Evolutionary conservation across 2,329 filamentous ascomycete genomes (phyloP), one percentile per base, ranked within the genome.

Genomic region (Ceratocystis ficicola): DNA sequence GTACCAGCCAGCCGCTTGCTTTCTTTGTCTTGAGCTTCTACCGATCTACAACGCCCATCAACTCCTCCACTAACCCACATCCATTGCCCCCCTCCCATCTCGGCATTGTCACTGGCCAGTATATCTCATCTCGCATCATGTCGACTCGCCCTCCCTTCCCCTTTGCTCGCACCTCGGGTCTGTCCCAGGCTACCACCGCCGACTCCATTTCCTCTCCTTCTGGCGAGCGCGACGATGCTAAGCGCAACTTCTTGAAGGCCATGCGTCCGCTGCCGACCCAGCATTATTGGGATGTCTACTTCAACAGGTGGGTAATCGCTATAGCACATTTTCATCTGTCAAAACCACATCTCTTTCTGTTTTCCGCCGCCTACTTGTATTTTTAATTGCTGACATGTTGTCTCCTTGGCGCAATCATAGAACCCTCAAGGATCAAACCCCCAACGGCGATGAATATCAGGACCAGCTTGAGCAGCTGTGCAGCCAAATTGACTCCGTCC

Each of bases 221-320:
- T 65, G 84, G 86, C 72, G 81, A 85, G 75, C 86, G 88, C 72
- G 87, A 89, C 75, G 85, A 87, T 75, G 88, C 88, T 66, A 91
- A 91, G 84, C 85, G 88, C 78, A 91, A 91, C 78, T 88, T 92
- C 75, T 80, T 90, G 70, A 86, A 89, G 75, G 81, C 85, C 32
- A 86, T 84, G 79, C 81, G 90, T 65, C 81, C 87, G 63, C 79
- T 91, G 70, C 85, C 88, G 17, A 88, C 89, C 32, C 88, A 92
- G 77, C 86, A 92, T 74, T 90, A 89, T 77, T 90, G 89, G 83
- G 80, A 86, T 70, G 85, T 89, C 70, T 88, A 81, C 74, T 86
- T 86, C 73, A 84, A 86, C 74, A 78, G 83, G 77, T 83, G 73
- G 72, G 76, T 65, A 32, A 52, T 44, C 8, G 44, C 12, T 30